Conservation (phyloP, 805 yeast species). For the Yarrowia yakushimensis region DNA sequence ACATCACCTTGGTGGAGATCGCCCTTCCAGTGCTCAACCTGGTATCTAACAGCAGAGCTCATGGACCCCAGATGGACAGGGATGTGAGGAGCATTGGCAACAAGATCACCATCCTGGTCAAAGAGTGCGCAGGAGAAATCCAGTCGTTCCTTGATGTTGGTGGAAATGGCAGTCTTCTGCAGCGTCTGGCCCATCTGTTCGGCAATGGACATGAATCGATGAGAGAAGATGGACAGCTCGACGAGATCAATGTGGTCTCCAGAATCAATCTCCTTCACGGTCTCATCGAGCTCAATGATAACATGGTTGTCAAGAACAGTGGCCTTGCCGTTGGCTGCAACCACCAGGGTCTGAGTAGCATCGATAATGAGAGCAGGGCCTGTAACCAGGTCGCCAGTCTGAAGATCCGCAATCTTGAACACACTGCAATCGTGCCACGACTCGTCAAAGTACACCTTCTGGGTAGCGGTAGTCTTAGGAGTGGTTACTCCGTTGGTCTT, state of each 20-base stretch:
- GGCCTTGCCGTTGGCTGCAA: constrained; percentile 61
- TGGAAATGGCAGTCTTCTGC: constrained; percentile 74
- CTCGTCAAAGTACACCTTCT: constrained; percentile 56
- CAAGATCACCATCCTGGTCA: constrained; percentile 70
- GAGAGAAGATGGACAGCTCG: constrained; percentile 70
- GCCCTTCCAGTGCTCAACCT: constrained; percentile 61
- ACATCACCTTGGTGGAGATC: constrained; percentile 71
- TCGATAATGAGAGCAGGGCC: constrained; percentile 82
- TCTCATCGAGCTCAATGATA: constrained; percentile 41
- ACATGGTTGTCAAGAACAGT: constrained; percentile 59
- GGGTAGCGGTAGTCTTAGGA: constrained; percentile 30
- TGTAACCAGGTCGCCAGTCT: constrained; percentile 48
- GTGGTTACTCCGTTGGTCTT: constrained; percentile 30
- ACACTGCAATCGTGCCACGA: constrained; percentile 52
- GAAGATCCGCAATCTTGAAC: constrained; percentile 52
- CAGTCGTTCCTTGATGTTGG: constrained; percentile 77
- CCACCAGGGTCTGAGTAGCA: constrained; percentile 73
- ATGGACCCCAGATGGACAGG: constrained; percentile 86
- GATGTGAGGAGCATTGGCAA: constrained; percentile 84
- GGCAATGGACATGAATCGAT: constrained; percentile 85
- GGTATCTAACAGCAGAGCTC: constrained; percentile 73
- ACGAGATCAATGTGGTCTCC: constrained; percentile 55
- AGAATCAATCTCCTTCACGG: constrained; percentile 6
- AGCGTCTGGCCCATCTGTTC: constrained; percentile 84
- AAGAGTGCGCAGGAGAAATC: constrained; percentile 85